Evolutionary conservation across 371 early-diverging fungal species (phyloP), one percentile per base, ranked within the genome.

Genomic region (Apophysomyces sp.): DNA sequence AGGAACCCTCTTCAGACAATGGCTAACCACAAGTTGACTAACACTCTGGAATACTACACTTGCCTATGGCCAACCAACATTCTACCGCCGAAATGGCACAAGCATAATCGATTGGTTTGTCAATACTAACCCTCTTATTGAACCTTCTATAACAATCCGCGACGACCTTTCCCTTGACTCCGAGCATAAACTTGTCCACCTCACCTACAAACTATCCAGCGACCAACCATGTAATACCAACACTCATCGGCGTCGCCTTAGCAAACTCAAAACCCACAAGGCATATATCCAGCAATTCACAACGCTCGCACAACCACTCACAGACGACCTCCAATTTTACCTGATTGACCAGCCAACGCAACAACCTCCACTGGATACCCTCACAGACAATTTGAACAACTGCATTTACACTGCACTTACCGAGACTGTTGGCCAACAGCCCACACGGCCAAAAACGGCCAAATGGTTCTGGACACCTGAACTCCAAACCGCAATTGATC

Each of bases 401-500:
- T 6, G n/a, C 7, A 41, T 41, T 2, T 41, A 41, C 7, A 6
- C 11, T 0, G 41, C 41, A 13, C 16, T 41, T 1, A 2, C 11
- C n/a, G n/a, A 41, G 7, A n/a, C 21, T 16, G 41, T 12, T 18
- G 41, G 41, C 41, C 41, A 11, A 4, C 41, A 18, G 3, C 41
- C 18, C 2, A 1, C 3, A 34, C 34, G 11, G 13, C 4, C 1
- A 4, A 1, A 13, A 34, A 34, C 34, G 5, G 34, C 34, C 5
- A 58, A 57, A 54, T 61, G 58, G 61, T 61, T 67, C 29, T 62
- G 67, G 67, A 58, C 52, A 0, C 15, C 11, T 15, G 60, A 57
- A 6, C 36, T 61, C 2, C 36, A 57, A 0, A 26, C 1, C 8
- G 61, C 52, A 2, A 27, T 58, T 7, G 26, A 40, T 12, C 15